Evolutionary conservation across 2,329 filamentous ascomycete genomes (phyloP).

Genomic region (Hymenoscyphus fructigenus): DNA sequence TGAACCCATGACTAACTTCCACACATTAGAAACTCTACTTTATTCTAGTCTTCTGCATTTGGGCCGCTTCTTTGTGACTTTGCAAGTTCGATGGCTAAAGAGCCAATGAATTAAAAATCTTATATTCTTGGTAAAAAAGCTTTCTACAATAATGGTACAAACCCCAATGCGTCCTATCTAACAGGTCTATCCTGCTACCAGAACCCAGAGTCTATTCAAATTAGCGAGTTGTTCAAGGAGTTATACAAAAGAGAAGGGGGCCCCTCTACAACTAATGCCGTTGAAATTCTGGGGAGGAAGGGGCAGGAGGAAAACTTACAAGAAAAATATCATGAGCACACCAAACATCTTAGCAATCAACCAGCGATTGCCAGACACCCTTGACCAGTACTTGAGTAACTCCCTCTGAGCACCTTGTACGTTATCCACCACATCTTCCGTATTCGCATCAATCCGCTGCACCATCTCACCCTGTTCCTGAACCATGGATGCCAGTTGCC

Average conservation of each 20-base stretch:
- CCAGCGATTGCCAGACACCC: slow-evolving; percentile 94
- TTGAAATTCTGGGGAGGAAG: slow-evolving; percentile 1
- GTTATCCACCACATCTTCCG: slow-evolving; percentile 96
- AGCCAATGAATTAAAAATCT: slow-evolving; percentile 10
- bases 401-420: slow-evolving; percentile 96
- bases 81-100: not conserved
- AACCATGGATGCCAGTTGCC: slow-evolving; percentile 94
- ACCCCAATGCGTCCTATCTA: not conserved
- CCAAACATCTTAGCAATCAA: slow-evolving; percentile 86
- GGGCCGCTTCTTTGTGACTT: too few relatives aligned
- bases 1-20: too few relatives aligned
- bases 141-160: slow-evolving; percentile 15
- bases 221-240: not conserved
- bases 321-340: slow-evolving; percentile 91
- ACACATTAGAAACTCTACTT: too few relatives aligned
- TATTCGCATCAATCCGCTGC: slow-evolving; percentile 94
- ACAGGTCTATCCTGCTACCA: slow-evolving; percentile 13
- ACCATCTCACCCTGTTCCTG: slow-evolving; percentile 98
- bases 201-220: slow-evolving; percentile 28
- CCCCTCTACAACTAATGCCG: too few relatives aligned
- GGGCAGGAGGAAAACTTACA: slow-evolving; percentile 45
- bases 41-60: too few relatives aligned
- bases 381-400: slow-evolving; percentile 93
- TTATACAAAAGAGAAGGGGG: not conserved
- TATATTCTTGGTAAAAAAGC: slow-evolving; percentile 3